These are phyloP conservation scores for Friedmanniomyces endolithicus DNA, from an alignment of 495 filamentous ascomycete genomes.

Conservation along the genomic window DNA sequence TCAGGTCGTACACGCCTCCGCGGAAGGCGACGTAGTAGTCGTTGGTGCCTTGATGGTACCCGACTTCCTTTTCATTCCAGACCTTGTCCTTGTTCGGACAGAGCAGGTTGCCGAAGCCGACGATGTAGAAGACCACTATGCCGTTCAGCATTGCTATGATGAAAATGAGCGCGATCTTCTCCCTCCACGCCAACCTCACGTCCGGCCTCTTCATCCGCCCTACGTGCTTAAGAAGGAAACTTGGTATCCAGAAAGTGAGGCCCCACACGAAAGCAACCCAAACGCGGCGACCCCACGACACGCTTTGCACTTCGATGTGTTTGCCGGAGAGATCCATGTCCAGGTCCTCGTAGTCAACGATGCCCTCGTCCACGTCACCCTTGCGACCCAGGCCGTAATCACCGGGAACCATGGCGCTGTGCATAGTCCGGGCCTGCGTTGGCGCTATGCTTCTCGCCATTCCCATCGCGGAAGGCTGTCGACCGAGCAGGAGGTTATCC, in stretches of 20 bases:
- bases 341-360: conserved; percentile 53
- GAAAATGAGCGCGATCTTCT: conserved; percentile 74
- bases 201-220: conserved; percentile 97
- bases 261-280: conserved; percentile 80
- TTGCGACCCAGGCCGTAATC: conserved; percentile 81
- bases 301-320: conserved; percentile 58
- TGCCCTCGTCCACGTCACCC: conserved; percentile 62
- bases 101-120: conserved; percentile 67
- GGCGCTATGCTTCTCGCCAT: conserved; percentile 59
- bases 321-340: conserved; percentile 69
- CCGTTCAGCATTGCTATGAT: conserved; percentile 77
- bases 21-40: conserved; percentile 84
- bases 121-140: conserved; percentile 82
- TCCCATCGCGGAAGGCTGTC: conserved; percentile 43
- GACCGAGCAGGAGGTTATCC: conserved; percentile 53
- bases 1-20: conserved; percentile 85
- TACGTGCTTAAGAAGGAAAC: conserved; percentile 61
- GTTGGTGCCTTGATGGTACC: conserved; percentile 51
- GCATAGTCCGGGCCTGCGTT: conserved; percentile 50
- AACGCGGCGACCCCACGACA: conserved; percentile 48
- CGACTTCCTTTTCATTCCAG: conserved; percentile 65
- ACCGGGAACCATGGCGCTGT: conserved; percentile 36
- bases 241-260: conserved; percentile 90
- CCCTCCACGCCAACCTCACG: conserved; percentile 92
- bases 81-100: conserved; percentile 89